Percentiles rank a stretch among this genome's conserved stretches.
These are phyloP conservation scores for Lepiota venenata DNA, from an alignment of 768 basidiomycete species.

Conservation along the genomic window DNA sequence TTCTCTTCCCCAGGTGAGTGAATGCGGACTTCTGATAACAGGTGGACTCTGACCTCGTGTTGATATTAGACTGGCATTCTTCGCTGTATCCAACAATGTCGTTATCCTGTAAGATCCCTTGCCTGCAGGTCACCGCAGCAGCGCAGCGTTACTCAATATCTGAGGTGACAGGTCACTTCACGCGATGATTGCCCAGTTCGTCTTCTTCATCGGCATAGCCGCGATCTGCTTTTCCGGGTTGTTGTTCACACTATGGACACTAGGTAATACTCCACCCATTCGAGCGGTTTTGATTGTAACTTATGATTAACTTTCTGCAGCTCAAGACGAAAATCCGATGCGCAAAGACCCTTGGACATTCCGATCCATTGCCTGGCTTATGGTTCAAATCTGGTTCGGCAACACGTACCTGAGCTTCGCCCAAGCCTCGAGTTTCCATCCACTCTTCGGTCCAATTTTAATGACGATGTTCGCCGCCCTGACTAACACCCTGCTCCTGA, in stretches of 20 bases:
- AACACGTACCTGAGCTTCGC: conserved; percentile 63
- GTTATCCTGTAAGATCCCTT: conserved; percentile 59
- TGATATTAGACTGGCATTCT: conserved; percentile 62
- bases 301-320: conserved; percentile 17
- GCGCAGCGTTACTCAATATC: background rate
- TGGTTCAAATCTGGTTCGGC: conserved; percentile 88
- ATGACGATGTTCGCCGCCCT: conserved; percentile 81
- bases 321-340: conserved; percentile 21
- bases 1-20: conserved; percentile 74
- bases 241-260: conserved; percentile 47
- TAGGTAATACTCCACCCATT: conserved; percentile 26
- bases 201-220: conserved; percentile 77
- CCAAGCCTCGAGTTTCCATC: conserved; percentile 59
- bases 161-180: conserved; percentile 56
- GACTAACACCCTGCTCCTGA: conserved; percentile 74
- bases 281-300: background rate
- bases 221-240: conserved; percentile 81
- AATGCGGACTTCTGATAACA: background rate
- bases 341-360: conserved; percentile 29
- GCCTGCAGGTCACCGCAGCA: background rate
- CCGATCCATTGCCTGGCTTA: conserved; percentile 72
- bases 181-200: conserved; percentile 78
- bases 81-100: conserved; percentile 74
- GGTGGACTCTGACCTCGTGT: background rate
- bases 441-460: conserved; percentile 70